These are phyloP conservation scores for Angomonas deanei DNA, from an alignment of 208 protist species.

Conservation along the genomic window DNA sequence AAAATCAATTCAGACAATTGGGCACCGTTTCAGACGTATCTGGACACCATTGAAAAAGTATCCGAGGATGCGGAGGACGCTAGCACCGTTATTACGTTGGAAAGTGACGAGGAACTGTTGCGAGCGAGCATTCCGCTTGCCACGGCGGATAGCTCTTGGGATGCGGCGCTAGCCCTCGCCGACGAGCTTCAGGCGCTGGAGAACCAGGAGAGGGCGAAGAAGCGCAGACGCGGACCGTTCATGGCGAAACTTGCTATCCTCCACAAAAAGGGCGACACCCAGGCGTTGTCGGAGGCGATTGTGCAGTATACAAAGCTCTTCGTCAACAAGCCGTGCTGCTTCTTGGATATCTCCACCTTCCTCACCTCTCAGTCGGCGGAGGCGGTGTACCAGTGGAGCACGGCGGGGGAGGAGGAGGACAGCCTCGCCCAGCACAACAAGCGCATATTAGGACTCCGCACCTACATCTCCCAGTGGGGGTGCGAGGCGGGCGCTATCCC, in stretches of 20 bases:
- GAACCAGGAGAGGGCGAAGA: slow-evolving; percentile 20
- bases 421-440: slow-evolving; percentile 50
- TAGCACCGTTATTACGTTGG: slow-evolving; percentile 14
- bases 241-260: slow-evolving; percentile 73
- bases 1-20: slow-evolving; percentile 71
- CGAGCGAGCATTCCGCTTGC: slow-evolving; percentile 15
- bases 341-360: slow-evolving; percentile 80
- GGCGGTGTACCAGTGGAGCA: slow-evolving; percentile 59
- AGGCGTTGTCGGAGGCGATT: slow-evolving; percentile 29
- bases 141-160: slow-evolving; percentile 31
- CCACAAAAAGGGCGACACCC: slow-evolving; percentile 14
- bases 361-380: slow-evolving; percentile 37
- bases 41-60: slow-evolving; percentile 31
- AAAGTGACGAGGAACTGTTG: slow-evolving; percentile 24
- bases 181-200: slow-evolving; percentile 24
- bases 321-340: slow-evolving; percentile 69
- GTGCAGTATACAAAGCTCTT: slow-evolving; percentile 71
- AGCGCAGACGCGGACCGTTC: slow-evolving; percentile 63
- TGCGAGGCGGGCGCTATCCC: slow-evolving; percentile 22
- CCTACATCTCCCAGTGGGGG: slow-evolving; percentile 64
- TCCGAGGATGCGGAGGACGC: slow-evolving; percentile 3
- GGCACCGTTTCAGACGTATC: slow-evolving; percentile 58
- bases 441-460: slow-evolving; percentile 66
- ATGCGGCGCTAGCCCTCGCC: slow-evolving; percentile 45
- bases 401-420: slow-evolving; percentile 3